Percentiles rank a stretch among this genome's conserved stretches.
phyloP scores from a whole-genome alignment of 768 basidiomycete genomes.

The Tylopilus rubrobrunneus region DNA sequence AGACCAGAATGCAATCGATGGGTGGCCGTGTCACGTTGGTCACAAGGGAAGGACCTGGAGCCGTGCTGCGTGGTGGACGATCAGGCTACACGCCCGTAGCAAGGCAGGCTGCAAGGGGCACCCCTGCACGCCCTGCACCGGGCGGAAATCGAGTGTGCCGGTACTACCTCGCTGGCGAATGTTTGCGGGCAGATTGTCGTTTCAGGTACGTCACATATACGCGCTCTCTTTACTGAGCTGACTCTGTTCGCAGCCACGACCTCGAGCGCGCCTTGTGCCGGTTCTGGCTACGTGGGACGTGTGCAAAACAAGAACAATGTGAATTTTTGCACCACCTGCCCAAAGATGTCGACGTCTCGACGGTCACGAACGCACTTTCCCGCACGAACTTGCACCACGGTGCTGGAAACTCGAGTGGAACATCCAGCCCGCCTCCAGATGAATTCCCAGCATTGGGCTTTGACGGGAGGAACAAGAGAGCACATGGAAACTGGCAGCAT shows the following conservation, averaged over 20 bases:
- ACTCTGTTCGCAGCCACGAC: conserved; percentile 64
- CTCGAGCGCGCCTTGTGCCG: conserved; percentile 91
- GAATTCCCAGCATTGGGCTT: conserved; percentile 73
- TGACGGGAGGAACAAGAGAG: conserved; percentile 44
- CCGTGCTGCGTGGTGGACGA: conserved; percentile 40
- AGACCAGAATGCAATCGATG: conserved; percentile 52
- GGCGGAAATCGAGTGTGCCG: conserved; percentile 79
- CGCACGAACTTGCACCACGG: conserved; percentile 55
- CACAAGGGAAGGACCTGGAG: conserved; percentile 46
- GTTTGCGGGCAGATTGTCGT: conserved; percentile 91
- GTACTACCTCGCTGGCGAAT: conserved; percentile 96
- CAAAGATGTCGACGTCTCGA: conserved; percentile 75
- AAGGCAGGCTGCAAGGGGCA: conserved; percentile 22
- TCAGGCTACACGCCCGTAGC: conserved; percentile 30
- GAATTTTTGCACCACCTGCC: conserved; percentile 94
- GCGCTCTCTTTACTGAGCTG: conserved; percentile 9
- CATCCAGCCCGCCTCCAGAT: conserved; percentile 33
- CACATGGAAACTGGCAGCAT: conserved; percentile 43
- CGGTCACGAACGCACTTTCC: conserved; percentile 63
- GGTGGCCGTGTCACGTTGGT: conserved; percentile 68
- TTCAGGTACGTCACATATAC: conserved; percentile 70
- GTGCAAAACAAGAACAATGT: conserved; percentile 94
- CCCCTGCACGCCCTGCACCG: conserved; percentile 33
- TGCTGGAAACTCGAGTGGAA: conserved; percentile 35
- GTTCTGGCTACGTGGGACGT: conserved; percentile 97